Base-by-base conservation (phyloP, 2,329 filamentous ascomycete genomes). In the Aspergillus fischeri region DNA sequence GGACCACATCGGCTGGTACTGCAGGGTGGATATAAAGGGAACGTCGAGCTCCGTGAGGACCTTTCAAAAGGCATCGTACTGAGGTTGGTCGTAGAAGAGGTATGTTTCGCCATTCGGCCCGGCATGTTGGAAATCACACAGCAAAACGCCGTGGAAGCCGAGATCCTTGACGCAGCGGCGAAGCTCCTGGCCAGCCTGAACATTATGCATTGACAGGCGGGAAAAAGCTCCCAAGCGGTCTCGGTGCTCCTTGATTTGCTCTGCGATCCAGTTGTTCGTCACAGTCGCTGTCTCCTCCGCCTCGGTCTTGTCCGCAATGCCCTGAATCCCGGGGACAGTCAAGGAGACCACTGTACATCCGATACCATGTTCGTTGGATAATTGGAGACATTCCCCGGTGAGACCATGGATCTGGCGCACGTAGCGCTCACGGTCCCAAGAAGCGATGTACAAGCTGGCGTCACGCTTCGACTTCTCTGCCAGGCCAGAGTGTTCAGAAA, bases 21-120 rank as follows among this genome's bases (percentile, higher is more conserved):
- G 52, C 79, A 2, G 83, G 84, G 65, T 87, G 84, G 3, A 87
- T 73, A 62, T 87, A 87, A 57, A 87, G 77, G 2, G 83, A 0
- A 85, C 83, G 53, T 86, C 81, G 0, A 87, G 78, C 25, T 84
- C 80, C 11, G 75, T 75, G 1, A 79, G 75, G 1, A 77, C 78
- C 6, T 74, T 66, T 83, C 84, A 87, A 74, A 87, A 86, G 21
- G 77, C 70, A 25, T 66, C 66, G 75, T 80, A 87, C 58, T 82
- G 79, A 0, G 81, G 78, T 4, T 76, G 70, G 63, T 87, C 85
- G 70, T 86, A 87, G 69, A 86, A 86, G 64, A 86, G 50, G 69
- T 73, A 83, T 78, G 29, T 78, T 77, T 84, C 81, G 27, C 83
- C 83, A 55, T 83, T 79, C 0, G 71, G 53, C 3, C 82, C 83